Percentiles rank a stretch among this genome's conserved stretches.
Conservation (phyloP, 2,329 filamentous ascomycete species). For the Pseudopyricularia javanii region DNA sequence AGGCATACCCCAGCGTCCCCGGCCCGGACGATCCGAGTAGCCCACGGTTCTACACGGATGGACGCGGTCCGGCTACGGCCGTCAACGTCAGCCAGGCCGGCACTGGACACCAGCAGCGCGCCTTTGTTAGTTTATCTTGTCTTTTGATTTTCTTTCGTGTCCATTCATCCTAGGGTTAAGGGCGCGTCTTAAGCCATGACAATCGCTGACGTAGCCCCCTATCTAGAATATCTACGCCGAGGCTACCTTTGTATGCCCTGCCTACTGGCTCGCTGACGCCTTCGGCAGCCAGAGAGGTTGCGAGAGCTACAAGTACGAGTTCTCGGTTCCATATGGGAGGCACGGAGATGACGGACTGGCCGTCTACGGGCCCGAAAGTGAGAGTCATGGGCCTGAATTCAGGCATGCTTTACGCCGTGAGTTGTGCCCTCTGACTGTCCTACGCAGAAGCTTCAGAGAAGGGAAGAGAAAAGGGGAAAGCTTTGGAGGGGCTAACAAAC, state of each 20-base stretch:
- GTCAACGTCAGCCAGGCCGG: slow-evolving; percentile 34
- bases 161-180: not conserved
- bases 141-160: not conserved
- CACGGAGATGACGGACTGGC: slow-evolving; percentile 19
- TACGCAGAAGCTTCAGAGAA: not conserved
- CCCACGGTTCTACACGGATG: slow-evolving; percentile 19
- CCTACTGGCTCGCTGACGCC: slow-evolving; percentile 36
- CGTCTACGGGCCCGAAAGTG: not conserved
- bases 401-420: not conserved
- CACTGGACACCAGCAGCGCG: slow-evolving; percentile 41
- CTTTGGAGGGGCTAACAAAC: too few species aligned
- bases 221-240: slow-evolving; percentile 35
- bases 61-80: slow-evolving; percentile 26
- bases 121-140: slow-evolving; percentile 7
- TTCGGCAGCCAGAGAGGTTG: slow-evolving; percentile 18
- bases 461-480: too few species aligned
- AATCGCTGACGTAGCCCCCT: not conserved
- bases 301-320: slow-evolving; percentile 30
- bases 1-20: slow-evolving; percentile 9
- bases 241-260: slow-evolving; percentile 38
- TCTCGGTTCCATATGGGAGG: slow-evolving; percentile 19
- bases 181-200: not conserved
- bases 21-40: slow-evolving; percentile 9
- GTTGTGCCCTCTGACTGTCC: not conserved
- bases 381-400: not conserved